Evolutionary conservation across 495 filamentous ascomycete genomes (phyloP), one percentile per base, ranked within the genome.

Genomic region (Penicillium fimorum): DNA sequence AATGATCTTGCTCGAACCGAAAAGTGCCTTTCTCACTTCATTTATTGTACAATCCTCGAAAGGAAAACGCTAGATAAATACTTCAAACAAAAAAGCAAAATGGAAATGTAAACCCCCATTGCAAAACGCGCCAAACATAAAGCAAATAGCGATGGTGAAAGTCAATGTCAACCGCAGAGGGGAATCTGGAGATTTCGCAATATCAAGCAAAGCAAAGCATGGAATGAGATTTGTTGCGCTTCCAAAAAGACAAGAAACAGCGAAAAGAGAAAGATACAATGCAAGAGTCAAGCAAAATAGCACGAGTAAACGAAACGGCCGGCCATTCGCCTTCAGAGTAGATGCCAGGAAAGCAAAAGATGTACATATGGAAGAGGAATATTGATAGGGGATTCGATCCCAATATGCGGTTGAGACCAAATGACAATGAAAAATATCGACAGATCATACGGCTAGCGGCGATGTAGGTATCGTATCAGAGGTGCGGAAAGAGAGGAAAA

Each of bases 11-110:
- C 62, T 62, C 53, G 45, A 62, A 48, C 66, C 49, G 58, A 64
- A 64, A 64, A 60, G 32, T 64, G 56, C 61, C 63, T 35, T 56
- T 45, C 60, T 58, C 66, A 57, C 11, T 46, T 47, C 45, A 47
- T 50, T 44, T 69, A 67, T 64, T 55, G 52, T 69, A 69, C 66
- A 69, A 33, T 33, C 47, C 32, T 50, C 37, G n/a, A 24, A 51
- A 46, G 43, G 55, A 35, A 67, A 64, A 66, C 62, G 58, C 62
- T 60, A 60, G 41, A 47, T 40, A 57, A 17, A 53, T 38, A 53
- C 9, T 50, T n/a, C n/a, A 50, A 57, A 32, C 17, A 32, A 54
- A 51, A 56, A 60, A 45, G 32, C 45, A 43, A 45, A 44, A 47
- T 15, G 20, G 2, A 44, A 20, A 45, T 17, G n/a, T 18, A 5